Evolutionary conservation across 108 stramenopile genomes (phyloP).

Genomic region (Skeletonema costatum): DNA sequence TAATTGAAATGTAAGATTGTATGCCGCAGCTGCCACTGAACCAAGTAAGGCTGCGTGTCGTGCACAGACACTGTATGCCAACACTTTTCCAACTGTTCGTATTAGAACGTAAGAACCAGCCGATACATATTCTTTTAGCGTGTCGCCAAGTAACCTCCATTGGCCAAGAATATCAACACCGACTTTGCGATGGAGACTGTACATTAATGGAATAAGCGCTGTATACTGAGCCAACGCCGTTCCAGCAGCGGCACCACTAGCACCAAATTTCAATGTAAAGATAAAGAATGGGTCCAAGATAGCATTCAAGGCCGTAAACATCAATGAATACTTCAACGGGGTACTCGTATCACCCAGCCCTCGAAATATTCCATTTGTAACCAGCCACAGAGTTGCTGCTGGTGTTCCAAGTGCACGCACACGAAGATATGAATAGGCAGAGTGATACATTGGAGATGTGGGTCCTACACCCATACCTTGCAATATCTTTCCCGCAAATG

Average conservation of each 20-base stretch:
- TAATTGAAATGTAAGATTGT: constrained; percentile 92
- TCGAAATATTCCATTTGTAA: constrained; percentile 93
- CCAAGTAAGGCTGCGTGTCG: constrained; percentile 85
- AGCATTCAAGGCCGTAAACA: constrained; percentile 83
- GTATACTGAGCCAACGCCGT: constrained; percentile 87
- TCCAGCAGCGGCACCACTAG: constrained; percentile 91
- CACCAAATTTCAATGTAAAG: constrained; percentile 79
- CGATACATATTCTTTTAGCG: constrained; percentile 69
- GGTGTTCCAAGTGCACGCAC: constrained; percentile 87
- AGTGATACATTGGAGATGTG: constrained; percentile 73
- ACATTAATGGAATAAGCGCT: constrained; percentile 80
- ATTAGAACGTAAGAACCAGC: constrained; percentile 83
- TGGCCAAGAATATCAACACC: constrained; percentile 73
- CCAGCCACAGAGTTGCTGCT: constrained; percentile 90
- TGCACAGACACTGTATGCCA: constrained; percentile 88
- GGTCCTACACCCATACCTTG: constrained; percentile 76
- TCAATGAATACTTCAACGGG: constrained; percentile 78
- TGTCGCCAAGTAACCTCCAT: constrained; percentile 46
- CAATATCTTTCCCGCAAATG: constrained; percentile 63
- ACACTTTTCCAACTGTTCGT: constrained; percentile 86
- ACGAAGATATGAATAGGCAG: constrained; percentile 82
- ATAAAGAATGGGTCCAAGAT: constrained; percentile 91
- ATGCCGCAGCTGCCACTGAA: constrained; percentile 84
- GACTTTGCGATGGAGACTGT: constrained; percentile 67
- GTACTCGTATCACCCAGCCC: constrained; percentile 92